Percentiles rank a stretch among this genome's conserved stretches.
phyloP scores from a whole-genome alignment of 75 land plant genomes.

The Selaginella moellendorffii region DNA sequence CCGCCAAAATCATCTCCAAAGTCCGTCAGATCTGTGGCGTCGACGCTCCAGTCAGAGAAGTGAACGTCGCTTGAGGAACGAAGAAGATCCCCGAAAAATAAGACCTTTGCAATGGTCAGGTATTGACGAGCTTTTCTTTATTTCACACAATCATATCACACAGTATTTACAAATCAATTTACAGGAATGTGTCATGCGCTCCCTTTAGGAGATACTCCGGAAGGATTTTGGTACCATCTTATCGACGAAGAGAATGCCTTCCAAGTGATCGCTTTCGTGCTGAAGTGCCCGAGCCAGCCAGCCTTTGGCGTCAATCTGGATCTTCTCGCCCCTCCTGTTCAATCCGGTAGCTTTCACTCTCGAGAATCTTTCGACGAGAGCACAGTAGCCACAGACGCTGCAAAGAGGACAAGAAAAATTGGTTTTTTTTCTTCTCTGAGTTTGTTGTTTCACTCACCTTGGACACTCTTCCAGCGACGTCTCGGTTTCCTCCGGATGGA shows the following conservation, averaged over 20 bases:
- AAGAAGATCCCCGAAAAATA: too few species aligned
- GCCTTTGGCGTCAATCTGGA: conserved; percentile 61
- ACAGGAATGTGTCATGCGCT: too few species aligned
- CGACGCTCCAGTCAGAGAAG: too few species aligned
- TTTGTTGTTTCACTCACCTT: conserved; percentile 30
- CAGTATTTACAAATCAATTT: too few species aligned
- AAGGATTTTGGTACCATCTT: conserved; percentile 72
- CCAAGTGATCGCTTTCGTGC: conserved; percentile 92
- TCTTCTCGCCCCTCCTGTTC: conserved; percentile 57
- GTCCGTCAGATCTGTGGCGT: conserved; percentile 38
- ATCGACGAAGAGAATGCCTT: conserved; percentile 79
- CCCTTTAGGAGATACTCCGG: conserved; percentile 36
- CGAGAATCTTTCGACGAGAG: conserved; percentile 57
- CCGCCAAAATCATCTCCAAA: conserved; percentile 27
- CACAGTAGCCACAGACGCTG: conserved; percentile 80
- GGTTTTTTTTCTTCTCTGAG: background rate
- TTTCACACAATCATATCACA: too few species aligned
- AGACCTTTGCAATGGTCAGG: too few species aligned
- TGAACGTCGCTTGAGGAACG: too few species aligned
- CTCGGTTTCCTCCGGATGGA: conserved; percentile 36
- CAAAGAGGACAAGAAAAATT: background rate
- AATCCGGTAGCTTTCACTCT: conserved; percentile 84
- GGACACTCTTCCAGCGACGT: conserved; percentile 82
- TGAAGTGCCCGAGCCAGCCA: conserved; percentile 93
- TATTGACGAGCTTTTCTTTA: too few species aligned